Evolutionary conservation across 1,284 basidiomycete genomes (phyloP).

Genomic region (Trichosporon faecale): DNA sequence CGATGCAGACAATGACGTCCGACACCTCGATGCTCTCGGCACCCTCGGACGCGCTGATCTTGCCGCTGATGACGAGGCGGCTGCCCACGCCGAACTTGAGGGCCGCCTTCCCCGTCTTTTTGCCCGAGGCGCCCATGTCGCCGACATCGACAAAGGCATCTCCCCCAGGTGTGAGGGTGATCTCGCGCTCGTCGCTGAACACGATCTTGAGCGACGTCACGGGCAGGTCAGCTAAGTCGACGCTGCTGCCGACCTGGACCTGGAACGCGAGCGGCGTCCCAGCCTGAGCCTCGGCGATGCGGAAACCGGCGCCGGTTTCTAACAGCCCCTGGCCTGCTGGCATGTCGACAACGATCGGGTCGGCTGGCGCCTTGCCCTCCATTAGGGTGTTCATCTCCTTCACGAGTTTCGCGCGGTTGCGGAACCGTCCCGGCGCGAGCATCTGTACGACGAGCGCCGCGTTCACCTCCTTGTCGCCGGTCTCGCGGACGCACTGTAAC

Average conservation of each 20-base stretch:
- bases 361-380: conserved; percentile 61
- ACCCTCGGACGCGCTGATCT: conserved; percentile 11
- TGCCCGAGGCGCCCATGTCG: background rate
- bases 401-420: conserved; percentile 43
- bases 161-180: conserved; percentile 22
- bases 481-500: conserved; percentile 72
- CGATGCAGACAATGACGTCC: conserved; percentile 29
- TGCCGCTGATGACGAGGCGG: conserved; percentile 29
- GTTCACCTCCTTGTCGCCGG: conserved; percentile 70
- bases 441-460: conserved; percentile 73
- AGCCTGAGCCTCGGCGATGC: conserved; percentile 62
- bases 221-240: conserved; percentile 36
- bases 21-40: conserved; percentile 33
- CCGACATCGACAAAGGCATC: conserved; percentile 15
- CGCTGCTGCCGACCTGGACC: conserved; percentile 53
- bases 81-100: conserved; percentile 27
- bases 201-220: conserved; percentile 38
- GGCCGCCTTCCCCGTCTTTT: conserved; percentile 12
- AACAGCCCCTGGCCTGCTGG: conserved; percentile 64
- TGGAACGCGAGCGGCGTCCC: conserved; percentile 69
- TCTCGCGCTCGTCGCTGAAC: conserved; percentile 45
- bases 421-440: conserved; percentile 58
- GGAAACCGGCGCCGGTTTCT: conserved; percentile 65
- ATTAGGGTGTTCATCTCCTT: conserved; percentile 68
- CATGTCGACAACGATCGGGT: conserved; percentile 62